Percentiles rank a stretch among this genome's conserved stretches.
phyloP scores from a whole-genome alignment of 441 rosid species.

The Populus hybrid region DNA sequence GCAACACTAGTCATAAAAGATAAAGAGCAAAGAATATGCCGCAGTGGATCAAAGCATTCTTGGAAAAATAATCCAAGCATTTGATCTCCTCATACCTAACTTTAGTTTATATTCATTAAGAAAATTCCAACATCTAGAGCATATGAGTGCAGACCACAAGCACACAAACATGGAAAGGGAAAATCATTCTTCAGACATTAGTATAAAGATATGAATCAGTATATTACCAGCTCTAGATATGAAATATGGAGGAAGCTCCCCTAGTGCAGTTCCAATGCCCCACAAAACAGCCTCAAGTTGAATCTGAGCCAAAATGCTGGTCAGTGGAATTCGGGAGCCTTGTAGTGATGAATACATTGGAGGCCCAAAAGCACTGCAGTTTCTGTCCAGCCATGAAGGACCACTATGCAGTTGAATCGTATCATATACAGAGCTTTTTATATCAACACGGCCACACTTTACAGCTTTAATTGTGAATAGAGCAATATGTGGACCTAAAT shows the following conservation, averaged over 20 bases:
- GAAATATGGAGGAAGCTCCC: slow-evolving; percentile 99
- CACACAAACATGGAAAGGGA: not conserved
- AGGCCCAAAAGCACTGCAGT: slow-evolving; percentile 78
- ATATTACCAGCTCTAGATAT: slow-evolving; percentile 61
- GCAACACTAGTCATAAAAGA: not conserved
- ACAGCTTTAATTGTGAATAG: slow-evolving; percentile 85
- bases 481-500: slow-evolving; percentile 97
- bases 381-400: slow-evolving; percentile 93
- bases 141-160: not conserved
- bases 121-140: not conserved
- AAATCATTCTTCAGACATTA: not conserved
- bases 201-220: not conserved
- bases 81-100: not conserved
- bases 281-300: slow-evolving; percentile 85
- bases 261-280: slow-evolving; percentile 97
- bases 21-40: not conserved
- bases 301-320: slow-evolving; percentile 79
- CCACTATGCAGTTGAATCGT: slow-evolving; percentile 82
- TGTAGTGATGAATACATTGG: slow-evolving; percentile 53
- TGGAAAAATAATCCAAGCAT: not conserved
- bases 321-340: slow-evolving; percentile 73
- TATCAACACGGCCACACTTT: slow-evolving; percentile 89
- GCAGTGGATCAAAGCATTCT: not conserved
- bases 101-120: not conserved
- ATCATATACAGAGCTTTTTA: slow-evolving; percentile 85